Conservation (phyloP, 163 green algal genomes). For the Scenedesmus sp. region DNA sequence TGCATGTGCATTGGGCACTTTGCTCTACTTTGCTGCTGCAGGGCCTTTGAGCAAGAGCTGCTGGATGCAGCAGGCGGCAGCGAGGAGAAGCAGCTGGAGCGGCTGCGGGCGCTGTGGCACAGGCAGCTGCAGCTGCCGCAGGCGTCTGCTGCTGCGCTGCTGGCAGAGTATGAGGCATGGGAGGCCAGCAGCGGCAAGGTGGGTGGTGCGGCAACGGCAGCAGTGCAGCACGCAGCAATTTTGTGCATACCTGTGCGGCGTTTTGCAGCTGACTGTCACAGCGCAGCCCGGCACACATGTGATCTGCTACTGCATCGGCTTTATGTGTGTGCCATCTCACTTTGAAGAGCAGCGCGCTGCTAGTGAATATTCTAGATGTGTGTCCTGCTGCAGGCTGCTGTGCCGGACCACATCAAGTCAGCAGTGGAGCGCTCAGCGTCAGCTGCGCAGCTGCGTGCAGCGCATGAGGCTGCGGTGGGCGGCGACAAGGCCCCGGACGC, state of each 20-base stretch:
- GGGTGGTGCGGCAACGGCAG: too few species aligned
- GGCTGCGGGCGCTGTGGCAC: conserved; percentile 74
- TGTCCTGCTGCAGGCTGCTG: conserved; percentile 43
- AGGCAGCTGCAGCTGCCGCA: conserved; percentile 78
- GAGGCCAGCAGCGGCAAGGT: conserved; percentile 70
- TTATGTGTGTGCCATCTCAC: neutral
- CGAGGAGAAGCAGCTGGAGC: conserved; percentile 66
- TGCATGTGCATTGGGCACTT: too few species aligned
- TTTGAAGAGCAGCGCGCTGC: too few species aligned
- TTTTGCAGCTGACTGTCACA: neutral
- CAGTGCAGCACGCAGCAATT: neutral
- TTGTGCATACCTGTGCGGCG: neutral
- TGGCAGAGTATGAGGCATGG: conserved; percentile 79
- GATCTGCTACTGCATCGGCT: neutral
- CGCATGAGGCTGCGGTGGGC: conserved; percentile 62
- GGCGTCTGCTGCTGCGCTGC: conserved; percentile 47
- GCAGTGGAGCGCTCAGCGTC: conserved; percentile 58
- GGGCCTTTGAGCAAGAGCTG: conserved; percentile 66
- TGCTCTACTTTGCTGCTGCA: conserved; percentile 41
- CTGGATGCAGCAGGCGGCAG: conserved; percentile 44
- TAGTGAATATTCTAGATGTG: too few species aligned
- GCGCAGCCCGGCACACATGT: neutral
- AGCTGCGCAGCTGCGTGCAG: conserved; percentile 55
- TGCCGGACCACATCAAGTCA: conserved; percentile 62
- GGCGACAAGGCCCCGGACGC: conserved; percentile 44